Conservation (phyloP, 805 yeast genomes). For the Jamesozyma jinghongensis region DNA sequence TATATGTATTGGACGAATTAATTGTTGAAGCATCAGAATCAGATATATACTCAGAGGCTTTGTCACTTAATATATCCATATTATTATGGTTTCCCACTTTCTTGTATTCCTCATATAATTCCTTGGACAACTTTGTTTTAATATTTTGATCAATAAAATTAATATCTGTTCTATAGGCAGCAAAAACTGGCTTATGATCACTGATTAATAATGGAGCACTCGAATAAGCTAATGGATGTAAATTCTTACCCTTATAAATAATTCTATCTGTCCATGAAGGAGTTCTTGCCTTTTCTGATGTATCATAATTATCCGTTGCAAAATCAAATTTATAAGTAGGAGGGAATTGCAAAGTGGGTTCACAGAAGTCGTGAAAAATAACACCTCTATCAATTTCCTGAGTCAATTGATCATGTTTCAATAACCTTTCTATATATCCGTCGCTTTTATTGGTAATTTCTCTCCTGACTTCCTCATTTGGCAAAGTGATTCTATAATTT, state of each 20-base stretch:
- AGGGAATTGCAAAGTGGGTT: constrained; percentile 61
- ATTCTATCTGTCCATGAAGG: constrained; percentile 97
- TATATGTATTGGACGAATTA: no score
- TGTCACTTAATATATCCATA: no score
- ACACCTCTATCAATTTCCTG: constrained; percentile 61
- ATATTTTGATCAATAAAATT: constrained; percentile 56
- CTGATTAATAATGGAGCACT: constrained; percentile 58
- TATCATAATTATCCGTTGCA: constrained; percentile 70
- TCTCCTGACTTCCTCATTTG: constrained; percentile 64
- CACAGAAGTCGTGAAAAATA: constrained; percentile 68
- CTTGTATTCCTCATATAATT: constrained; percentile 32
- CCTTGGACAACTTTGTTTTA: constrained; percentile 45
- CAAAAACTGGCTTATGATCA: constrained; percentile 91
- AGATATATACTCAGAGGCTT: no score
- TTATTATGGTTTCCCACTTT: no score
- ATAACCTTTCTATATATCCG: constrained; percentile 34
- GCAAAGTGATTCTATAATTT: constrained; percentile 66
- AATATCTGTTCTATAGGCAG: constrained; percentile 61
- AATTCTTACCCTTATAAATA: constrained; percentile 47
- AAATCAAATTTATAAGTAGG: constrained; percentile 94
- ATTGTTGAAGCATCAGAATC: no score
- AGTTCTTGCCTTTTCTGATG: constrained; percentile 83
- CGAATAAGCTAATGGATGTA: constrained; percentile 59
- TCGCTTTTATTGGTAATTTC: constrained; percentile 40
- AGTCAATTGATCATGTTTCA: constrained; percentile 70